Evolutionary conservation across 768 basidiomycete genomes (phyloP), one percentile per base, ranked within the genome.

Genomic region (Pleurotus salmoneostramineus): DNA sequence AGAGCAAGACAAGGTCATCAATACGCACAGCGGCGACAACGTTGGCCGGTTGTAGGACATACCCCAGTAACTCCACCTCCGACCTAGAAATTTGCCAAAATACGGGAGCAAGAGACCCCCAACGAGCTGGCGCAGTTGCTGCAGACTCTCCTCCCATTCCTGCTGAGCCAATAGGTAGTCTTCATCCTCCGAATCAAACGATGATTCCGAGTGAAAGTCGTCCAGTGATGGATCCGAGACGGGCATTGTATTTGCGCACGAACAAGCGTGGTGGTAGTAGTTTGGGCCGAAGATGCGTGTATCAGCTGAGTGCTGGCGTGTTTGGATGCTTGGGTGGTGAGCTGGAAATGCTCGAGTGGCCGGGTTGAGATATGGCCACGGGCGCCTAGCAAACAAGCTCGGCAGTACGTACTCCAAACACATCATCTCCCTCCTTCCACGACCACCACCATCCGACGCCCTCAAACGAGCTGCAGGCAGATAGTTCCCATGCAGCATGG

Each of bases 111-210:
- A 75, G 27, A 95, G 87, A 57, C 93, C 77, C 37, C 89, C 82
- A 54, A 91, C 72, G 15, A 96, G 82, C 68, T 93, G 83, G 67
- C 90, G 87, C 46, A 97, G 79, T 69, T 97, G 93, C 60, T 86
- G 74, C 50, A 96, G 66, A 65, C 89, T 91, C 71, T 97, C 95
- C 65, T 94, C 88, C 95, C 95, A 96, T 74, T 97, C 95, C 68
- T 89, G 81, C 71, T 95, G 90, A 2, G 91, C 89, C 48, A 88
- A 75, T 42, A 78, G 83, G 63, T 83, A 84, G 65, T 93, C 91
- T 58, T 90, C 89, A 61, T 85, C 83, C 1, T 79, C 78, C 68
- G 85, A 84, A 68, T 82, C 83, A 35, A 82, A 84, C 10, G 80
- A 79, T 15, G 75, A 73, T 54, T 75, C 68, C 6, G 82, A 82